A percentile compares a stretch with the other conserved stretches of the same genome.
Conservation (phyloP, 2,329 filamentous ascomycete species). For the Botrytis pseudocinerea region DNA sequence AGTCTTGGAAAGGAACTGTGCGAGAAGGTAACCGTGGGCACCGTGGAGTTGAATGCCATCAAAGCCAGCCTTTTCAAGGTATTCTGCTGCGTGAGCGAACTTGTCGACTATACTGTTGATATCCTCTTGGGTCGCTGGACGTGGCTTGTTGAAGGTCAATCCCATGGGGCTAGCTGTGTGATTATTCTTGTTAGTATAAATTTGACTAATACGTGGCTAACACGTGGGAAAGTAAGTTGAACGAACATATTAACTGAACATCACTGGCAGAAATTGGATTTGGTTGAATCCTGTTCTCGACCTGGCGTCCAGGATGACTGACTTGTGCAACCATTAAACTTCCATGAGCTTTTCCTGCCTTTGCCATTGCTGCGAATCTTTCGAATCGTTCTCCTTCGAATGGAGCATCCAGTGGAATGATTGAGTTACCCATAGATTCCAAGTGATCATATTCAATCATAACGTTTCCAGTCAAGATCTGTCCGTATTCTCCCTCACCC, state of each 20-base stretch:
- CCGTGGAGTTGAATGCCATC: slow-evolving; percentile 47
- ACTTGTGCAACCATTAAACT: slow-evolving; percentile 61
- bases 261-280: slow-evolving; percentile 46
- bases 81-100: slow-evolving; percentile 63
- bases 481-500: slow-evolving; percentile 58
- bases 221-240: accelerated
- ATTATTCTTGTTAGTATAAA: not conserved
- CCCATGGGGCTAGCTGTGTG: slow-evolving; percentile 44
- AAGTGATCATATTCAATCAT: slow-evolving; percentile 63
- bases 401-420: slow-evolving; percentile 55
- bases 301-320: slow-evolving; percentile 57
- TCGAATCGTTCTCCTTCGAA: slow-evolving; percentile 60
- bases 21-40: slow-evolving; percentile 40
- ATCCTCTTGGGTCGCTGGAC: slow-evolving; percentile 54
- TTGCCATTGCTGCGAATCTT: slow-evolving; percentile 57
- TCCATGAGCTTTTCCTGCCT: slow-evolving; percentile 56
- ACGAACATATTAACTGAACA: slow-evolving; percentile 42
- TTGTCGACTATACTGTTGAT: slow-evolving; percentile 58
- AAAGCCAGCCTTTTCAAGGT: slow-evolving; percentile 61
- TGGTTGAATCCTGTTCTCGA: slow-evolving; percentile 40
- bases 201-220: not conserved
- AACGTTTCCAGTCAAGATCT: slow-evolving; percentile 63
- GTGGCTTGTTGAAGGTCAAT: slow-evolving; percentile 54
- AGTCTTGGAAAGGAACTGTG: slow-evolving; percentile 38
- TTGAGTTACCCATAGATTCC: slow-evolving; percentile 56